Percentiles rank a stretch among this genome's conserved stretches.
Conservation (phyloP, 2,329 filamentous ascomycete species). For the Penicillium hordei region DNA sequence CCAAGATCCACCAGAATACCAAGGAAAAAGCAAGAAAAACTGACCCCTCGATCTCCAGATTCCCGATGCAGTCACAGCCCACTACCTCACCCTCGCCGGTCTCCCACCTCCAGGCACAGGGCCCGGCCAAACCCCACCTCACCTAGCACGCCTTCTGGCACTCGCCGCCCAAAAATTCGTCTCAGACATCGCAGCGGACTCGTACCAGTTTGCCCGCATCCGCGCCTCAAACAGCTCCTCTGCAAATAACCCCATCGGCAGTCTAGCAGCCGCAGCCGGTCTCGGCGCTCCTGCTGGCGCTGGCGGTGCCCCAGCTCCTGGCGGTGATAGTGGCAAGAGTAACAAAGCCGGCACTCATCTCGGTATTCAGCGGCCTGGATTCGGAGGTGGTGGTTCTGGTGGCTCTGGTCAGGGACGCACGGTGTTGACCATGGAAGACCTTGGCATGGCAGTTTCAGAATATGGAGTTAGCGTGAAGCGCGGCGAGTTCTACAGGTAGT, state of each 20-base stretch:
- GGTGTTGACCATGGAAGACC: conserved; percentile 96
- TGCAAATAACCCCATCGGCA: conserved; percentile 87
- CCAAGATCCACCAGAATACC: background rate
- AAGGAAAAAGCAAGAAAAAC: conserved; percentile 2
- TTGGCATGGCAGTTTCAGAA: conserved; percentile 96
- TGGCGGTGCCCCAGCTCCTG: conserved; percentile 51
- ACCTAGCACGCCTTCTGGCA: conserved; percentile 87
- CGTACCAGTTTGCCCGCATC: conserved; percentile 96
- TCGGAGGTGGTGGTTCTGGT: conserved; percentile 83
- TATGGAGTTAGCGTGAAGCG: conserved; percentile 98
- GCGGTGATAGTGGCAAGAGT: conserved; percentile 42
- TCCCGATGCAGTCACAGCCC: conserved; percentile 93
- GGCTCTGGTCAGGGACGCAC: conserved; percentile 81
- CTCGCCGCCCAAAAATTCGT: conserved; percentile 99
- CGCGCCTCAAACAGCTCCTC: conserved; percentile 85
- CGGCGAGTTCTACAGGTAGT: conserved; percentile 89
- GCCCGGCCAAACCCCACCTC: conserved; percentile 72
- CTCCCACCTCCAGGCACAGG: conserved; percentile 83
- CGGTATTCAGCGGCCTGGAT: conserved; percentile 75
- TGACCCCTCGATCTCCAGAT: conserved; percentile 61
- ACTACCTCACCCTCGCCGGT: conserved; percentile 95
- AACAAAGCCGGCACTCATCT: conserved; percentile 56
- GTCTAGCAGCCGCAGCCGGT: conserved; percentile 66
- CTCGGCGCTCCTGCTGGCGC: conserved; percentile 57
- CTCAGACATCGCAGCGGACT: conserved; percentile 93